Evolutionary conservation across 2,329 filamentous ascomycete genomes (phyloP), one percentile per base, ranked within the genome.

Genomic region (Fusarium beomiforme): DNA sequence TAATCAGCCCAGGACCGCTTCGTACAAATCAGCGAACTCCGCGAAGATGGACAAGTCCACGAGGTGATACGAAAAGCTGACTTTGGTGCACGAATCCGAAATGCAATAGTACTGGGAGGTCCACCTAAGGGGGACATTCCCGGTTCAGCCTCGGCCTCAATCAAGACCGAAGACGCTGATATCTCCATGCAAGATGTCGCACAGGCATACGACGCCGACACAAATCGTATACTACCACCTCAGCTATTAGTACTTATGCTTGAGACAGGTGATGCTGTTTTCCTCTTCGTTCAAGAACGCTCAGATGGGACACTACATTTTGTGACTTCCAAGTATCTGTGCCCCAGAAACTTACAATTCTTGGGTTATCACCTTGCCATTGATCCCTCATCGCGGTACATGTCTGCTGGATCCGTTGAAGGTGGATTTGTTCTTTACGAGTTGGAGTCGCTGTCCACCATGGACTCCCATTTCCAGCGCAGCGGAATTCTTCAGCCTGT

Each of bases 231-330:
- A 65, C 79, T 92, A 59, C 93, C 95, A 16, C 92, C 93, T n/a
- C 94, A 98, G 77, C 84, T 95, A 26, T 83, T 98, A 19, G 87
- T 96, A 7, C 82, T 98, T 19, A 89, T 93, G 24, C 86, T 98
- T 12, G 91, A 93, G 70, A 89, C 88, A 19, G 90, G 91, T 39
- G 89, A 93, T 64, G 83, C 93, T 54, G 85, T 95, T 26, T 97
- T 98, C 73, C 81, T 98, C 26, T 95, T 92, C 79, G 85, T 94
- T 49, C 83, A 81, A 50, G 81, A 83, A 33, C 74, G 75, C 0
- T 70, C 75, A 3, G 79, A 84, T 64, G 85, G 85, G 9, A 78
- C 79, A 10, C 82, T 87, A 42, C 85, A 87, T 23, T 95, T 97
- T 73, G 83, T 89, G 13, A 85, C 88, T 34, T 88, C 87, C 36